Evolutionary conservation across 1,139 yeast species (phyloP).

Genomic region (Blastobotrys indianensis): DNA sequence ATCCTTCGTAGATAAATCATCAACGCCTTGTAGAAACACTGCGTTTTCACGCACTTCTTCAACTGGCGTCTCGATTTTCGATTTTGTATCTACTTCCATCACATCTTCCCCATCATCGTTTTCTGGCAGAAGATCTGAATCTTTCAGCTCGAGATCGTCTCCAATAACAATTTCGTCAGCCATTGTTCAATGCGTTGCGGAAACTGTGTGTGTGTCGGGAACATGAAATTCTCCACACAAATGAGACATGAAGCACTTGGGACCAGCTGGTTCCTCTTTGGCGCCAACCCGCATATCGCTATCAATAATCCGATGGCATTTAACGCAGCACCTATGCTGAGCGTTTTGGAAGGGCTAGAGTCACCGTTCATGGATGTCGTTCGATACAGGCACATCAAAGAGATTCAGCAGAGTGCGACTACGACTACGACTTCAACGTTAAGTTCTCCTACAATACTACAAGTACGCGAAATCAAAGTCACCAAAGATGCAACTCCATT

Average conservation of each 20-base stretch:
- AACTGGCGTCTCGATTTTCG: not conserved
- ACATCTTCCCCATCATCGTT: not conserved
- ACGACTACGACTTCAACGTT: not conserved
- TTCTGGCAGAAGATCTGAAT: slow-evolving; percentile 8
- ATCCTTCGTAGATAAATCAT: slow-evolving; percentile 58
- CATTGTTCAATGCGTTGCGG: not conserved
- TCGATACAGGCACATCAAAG: not conserved
- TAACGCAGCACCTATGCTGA: slow-evolving; percentile 8
- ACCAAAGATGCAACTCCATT: slow-evolving; percentile 7
- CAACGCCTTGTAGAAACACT: slow-evolving; percentile 57
- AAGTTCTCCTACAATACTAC: not conserved
- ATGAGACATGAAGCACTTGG: too few species aligned
- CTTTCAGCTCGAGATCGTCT: slow-evolving; percentile 13
- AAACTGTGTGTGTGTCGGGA: too few species aligned
- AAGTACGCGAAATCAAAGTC: not conserved
- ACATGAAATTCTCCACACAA: too few species aligned
- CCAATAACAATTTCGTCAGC: slow-evolving; percentile 12
- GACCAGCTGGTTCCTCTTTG: too few species aligned
- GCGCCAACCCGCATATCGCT: too few species aligned
- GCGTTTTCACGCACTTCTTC: slow-evolving; percentile 36
- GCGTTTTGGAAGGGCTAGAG: slow-evolving; percentile 11
- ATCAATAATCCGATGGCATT: too few species aligned
- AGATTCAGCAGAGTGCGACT: not conserved
- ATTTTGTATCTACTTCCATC: slow-evolving; percentile 1
- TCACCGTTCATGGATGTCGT: slow-evolving; percentile 15